Evolutionary conservation across 225 moss, liverwort and hornwort genomes (phyloP), one percentile per base, ranked within the genome.

Genomic region (Bryum argenteum): DNA sequence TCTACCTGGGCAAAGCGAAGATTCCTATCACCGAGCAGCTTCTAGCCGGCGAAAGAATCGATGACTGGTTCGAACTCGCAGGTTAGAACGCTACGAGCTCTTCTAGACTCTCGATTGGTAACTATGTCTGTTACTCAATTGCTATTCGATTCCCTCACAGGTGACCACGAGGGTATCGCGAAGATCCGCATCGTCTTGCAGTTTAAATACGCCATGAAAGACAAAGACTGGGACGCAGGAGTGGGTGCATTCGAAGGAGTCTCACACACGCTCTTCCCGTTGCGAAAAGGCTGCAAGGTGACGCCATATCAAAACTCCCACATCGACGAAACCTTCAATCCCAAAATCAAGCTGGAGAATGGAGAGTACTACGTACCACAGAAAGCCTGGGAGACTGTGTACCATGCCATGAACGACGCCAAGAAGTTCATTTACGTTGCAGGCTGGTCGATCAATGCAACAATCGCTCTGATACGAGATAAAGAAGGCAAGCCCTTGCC

Each of bases 261-360:
- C 18, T 66, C 89, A 4, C 82, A 89, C 54, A 81, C 88, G 7
- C 80, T 83, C 69, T 95, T 95, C 56, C 95, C 92, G 1, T 84
- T 89, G 82, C 81, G 88, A 33, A 87, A 78, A 67, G 95, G 90
- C 53, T 95, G 95, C 89, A 82, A 79, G 68, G 80, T 95, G 58
- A 88, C 84, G 18, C 92, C 95, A 0, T 95, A 87, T 60, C 95
- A 95, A 20, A 95, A 95, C 72, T 18, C 95, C 3, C 95, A 95
- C 42, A 82, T 95, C 44, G 92, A 95, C 63, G 95, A 95, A 44
- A 82, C 75, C 0, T 95, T 95, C 41, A 76, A 70, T 23, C 95
- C 95, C 2, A 80, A 77, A 12, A 80, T 95, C 59, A 56, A 66
- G 77, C 82, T 92, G 10, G 65, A 65, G 17, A 86, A 77, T 42